Percentiles rank a stretch among this genome's conserved stretches.
Evolutionary conservation across 169 alveolate species (phyloP).

Genomic region (Cystoisospora suis): DNA sequence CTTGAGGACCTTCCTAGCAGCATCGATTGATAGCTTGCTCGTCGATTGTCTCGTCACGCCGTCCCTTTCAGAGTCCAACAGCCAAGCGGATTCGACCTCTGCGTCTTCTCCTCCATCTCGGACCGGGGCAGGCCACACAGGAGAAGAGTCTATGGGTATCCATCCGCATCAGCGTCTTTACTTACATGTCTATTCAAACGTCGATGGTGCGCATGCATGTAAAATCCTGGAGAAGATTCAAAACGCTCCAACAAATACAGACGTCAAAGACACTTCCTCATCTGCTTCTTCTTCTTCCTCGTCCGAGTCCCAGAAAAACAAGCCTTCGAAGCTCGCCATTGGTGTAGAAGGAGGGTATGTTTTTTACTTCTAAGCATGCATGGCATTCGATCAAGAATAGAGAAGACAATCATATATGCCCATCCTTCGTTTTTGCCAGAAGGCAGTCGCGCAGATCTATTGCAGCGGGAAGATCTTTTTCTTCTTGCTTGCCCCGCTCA

Average conservation of each 20-base stretch:
- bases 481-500: no score
- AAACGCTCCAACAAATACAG: background rate
- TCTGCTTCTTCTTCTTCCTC: background rate
- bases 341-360: constrained; percentile 67
- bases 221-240: background rate
- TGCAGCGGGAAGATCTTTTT: no score
- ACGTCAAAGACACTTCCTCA: background rate
- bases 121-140: background rate
- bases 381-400: no score
- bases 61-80: constrained; percentile 29
- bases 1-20: constrained; percentile 73
- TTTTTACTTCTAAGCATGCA: no score
- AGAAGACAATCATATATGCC: no score
- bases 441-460: no score
- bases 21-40: constrained; percentile 65
- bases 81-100: background rate
- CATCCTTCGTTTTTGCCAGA: no score
- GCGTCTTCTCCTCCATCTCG: background rate
- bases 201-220: constrained; percentile 35
- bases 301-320: background rate
- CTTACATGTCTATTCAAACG: constrained; percentile 45
- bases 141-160: background rate
- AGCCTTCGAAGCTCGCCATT: constrained; percentile 65
- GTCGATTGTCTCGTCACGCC: constrained; percentile 54
- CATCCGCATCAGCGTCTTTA: constrained; percentile 39